phyloP scores from a whole-genome alignment of 495 filamentous ascomycete genomes.

The Tuber indicum region DNA sequence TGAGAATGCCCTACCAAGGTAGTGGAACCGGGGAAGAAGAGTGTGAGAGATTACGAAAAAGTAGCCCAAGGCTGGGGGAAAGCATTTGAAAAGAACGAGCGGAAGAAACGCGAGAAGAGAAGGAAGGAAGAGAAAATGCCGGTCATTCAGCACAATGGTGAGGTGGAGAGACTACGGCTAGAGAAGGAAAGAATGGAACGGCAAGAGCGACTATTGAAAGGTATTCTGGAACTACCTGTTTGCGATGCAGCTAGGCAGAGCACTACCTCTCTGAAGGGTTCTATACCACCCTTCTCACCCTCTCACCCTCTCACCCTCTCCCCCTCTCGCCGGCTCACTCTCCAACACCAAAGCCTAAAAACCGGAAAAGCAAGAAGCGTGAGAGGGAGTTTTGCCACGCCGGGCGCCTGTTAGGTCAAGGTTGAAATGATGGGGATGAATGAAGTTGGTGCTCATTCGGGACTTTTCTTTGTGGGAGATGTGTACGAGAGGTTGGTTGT shows the following conservation, averaged over 20 bases:
- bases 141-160: not conserved
- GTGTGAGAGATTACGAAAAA: conserved; percentile 58
- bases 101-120: conserved; percentile 50
- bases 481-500: conserved; percentile 72
- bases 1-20: conserved; percentile 52
- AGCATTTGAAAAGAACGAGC: conserved; percentile 49
- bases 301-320: not conserved
- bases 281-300: not conserved
- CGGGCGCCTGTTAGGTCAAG: conserved; percentile 65
- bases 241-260: no score
- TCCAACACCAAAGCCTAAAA: not conserved
- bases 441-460: conserved; percentile 78
- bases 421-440: conserved; percentile 76
- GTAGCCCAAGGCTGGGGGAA: conserved; percentile 55
- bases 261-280: not conserved
- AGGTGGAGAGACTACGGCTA: not conserved
- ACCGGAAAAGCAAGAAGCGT: conserved; percentile 45
- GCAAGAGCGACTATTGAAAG: not conserved
- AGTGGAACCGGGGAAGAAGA: conserved; percentile 55
- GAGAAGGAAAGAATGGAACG: not conserved
- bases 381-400: conserved; percentile 66
- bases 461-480: conserved; percentile 63
- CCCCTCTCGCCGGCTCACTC: not conserved
- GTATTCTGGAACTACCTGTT: not conserved
- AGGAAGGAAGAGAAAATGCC: conserved; percentile 46